Evolutionary conservation across 306 rosid species (phyloP).

Genomic region (Adenanthera pavonina): DNA sequence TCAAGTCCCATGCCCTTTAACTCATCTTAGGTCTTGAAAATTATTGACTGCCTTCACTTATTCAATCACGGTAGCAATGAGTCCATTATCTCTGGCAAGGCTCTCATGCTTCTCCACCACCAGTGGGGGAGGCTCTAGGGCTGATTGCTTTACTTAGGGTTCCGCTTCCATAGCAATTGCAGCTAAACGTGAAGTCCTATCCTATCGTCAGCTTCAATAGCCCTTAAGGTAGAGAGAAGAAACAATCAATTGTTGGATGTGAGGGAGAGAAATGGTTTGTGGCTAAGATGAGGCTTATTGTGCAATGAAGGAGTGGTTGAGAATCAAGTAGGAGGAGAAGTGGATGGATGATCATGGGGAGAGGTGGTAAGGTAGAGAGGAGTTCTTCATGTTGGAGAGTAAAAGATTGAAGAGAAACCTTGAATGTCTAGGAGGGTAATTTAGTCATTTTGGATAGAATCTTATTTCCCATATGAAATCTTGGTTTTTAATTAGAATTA

Average conservation of each 20-base stretch:
- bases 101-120: slow-evolving; percentile 38
- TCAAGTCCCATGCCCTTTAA: slow-evolving; percentile 75
- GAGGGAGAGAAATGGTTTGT: slow-evolving; percentile 44
- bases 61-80: slow-evolving; percentile 34
- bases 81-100: slow-evolving; percentile 51
- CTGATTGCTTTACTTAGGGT: slow-evolving; percentile 34
- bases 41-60: slow-evolving; percentile 42
- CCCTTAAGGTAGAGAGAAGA: slow-evolving; percentile 34
- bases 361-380: no score
- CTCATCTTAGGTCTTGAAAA: slow-evolving; percentile 64
- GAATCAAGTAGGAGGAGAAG: slow-evolving; percentile 57
- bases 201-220: slow-evolving; percentile 52
- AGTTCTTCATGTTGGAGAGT: no score
- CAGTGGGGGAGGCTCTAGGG: slow-evolving; percentile 39
- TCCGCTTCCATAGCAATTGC: slow-evolving; percentile 43
- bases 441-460: no score
- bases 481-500: no score
- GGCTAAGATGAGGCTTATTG: slow-evolving; percentile 40
- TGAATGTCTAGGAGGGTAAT: no score
- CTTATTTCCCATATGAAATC: no score
- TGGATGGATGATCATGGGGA: no score
- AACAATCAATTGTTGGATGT: slow-evolving; percentile 38
- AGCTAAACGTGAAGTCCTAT: slow-evolving; percentile 44
- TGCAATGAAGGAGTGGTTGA: slow-evolving; percentile 44
- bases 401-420: no score